Conservation (phyloP, 1,139 yeast genomes). For the Protomyces lactucae-debilis region DNA sequence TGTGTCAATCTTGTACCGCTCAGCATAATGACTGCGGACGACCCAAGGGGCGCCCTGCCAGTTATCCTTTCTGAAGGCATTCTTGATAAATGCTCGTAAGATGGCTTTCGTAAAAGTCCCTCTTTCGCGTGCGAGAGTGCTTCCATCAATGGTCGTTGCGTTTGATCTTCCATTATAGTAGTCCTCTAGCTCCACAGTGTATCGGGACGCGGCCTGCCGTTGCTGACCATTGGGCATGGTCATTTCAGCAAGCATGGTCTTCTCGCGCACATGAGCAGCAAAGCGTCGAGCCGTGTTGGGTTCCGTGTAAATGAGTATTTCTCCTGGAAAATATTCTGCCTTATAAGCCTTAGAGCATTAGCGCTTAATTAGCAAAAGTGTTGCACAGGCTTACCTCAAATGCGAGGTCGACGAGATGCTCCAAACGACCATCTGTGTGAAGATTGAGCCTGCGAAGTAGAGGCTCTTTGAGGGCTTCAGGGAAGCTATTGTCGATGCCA, state of each 20-base stretch:
- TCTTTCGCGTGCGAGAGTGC: conserved; percentile 73
- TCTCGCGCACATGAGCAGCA: conserved; percentile 59
- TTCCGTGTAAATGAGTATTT: conserved; percentile 52
- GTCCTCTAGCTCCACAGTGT: conserved; percentile 57
- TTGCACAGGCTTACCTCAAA: conserved; percentile 8
- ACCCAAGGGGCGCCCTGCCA: conserved; percentile 97
- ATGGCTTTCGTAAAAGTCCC: conserved; percentile 84
- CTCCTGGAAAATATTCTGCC: conserved; percentile 88
- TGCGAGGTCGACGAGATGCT: conserved; percentile 46
- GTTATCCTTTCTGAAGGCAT: conserved; percentile 73
- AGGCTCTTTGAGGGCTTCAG: conserved; percentile 88
- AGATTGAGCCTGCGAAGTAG: conserved; percentile 79
- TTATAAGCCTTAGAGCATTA: conserved; percentile 51
- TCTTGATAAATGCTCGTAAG: conserved; percentile 80
- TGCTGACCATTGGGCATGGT: conserved; percentile 45
- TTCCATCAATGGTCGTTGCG: conserved; percentile 56
- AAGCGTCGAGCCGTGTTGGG: background rate
- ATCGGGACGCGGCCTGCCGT: conserved; percentile 62
- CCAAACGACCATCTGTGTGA: conserved; percentile 76
- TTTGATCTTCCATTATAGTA: conserved; percentile 38
- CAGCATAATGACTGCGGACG: conserved; percentile 65
- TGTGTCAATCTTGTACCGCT: conserved; percentile 40
- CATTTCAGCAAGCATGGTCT: conserved; percentile 42
- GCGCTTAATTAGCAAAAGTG: conserved; percentile 38
- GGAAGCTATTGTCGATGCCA: conserved; percentile 75